Percentiles rank a stretch among this genome's conserved stretches.
phyloP scores from a whole-genome alignment of 2,329 filamentous ascomycete species.

The Penicillium sp. region DNA sequence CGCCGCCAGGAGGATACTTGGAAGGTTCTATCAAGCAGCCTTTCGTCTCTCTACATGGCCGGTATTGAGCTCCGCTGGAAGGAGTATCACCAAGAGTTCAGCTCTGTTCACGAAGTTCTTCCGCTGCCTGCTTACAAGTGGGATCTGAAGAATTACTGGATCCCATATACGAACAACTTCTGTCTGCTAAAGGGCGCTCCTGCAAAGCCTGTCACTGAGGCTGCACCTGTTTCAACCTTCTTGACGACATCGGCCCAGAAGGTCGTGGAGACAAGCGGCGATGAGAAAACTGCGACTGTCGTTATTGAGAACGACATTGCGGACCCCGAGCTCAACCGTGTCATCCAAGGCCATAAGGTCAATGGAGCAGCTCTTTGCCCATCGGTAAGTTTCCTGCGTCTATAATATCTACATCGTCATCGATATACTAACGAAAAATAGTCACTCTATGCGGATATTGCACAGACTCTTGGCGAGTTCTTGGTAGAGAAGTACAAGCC shows the following conservation, averaged over 20 bases:
- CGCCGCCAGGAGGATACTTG: slow-evolving; percentile 48
- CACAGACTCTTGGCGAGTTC: slow-evolving; percentile 40
- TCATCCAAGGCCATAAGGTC: slow-evolving; percentile 43
- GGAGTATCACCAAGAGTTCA: slow-evolving; percentile 50
- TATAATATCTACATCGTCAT: neutral
- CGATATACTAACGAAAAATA: slow-evolving; percentile 14
- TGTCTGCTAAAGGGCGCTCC: slow-evolving; percentile 40
- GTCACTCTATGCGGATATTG: slow-evolving; percentile 45
- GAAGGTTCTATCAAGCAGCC: slow-evolving; percentile 44
- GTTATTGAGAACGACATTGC: slow-evolving; percentile 41
- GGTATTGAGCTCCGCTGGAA: slow-evolving; percentile 48
- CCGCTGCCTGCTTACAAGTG: slow-evolving; percentile 43
- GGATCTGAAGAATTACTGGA: slow-evolving; percentile 47
- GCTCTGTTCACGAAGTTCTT: slow-evolving; percentile 35
- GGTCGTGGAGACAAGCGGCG: slow-evolving; percentile 33
- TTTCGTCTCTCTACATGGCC: slow-evolving; percentile 41
- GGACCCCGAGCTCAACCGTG: slow-evolving; percentile 37
- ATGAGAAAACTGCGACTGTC: slow-evolving; percentile 33
- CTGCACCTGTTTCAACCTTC: slow-evolving; percentile 25
- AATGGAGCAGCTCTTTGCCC: slow-evolving; percentile 41
- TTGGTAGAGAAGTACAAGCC: slow-evolving; percentile 40
- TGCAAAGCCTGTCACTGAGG: slow-evolving; percentile 15
- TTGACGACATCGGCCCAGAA: slow-evolving; percentile 37
- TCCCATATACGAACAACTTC: slow-evolving; percentile 41
- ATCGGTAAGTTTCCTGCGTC: slow-evolving; percentile 28